A percentile compares a stretch with the other conserved stretches of the same genome.
Conservation (phyloP, 2,329 filamentous ascomycete species). For the Chaetomium olivaceum region DNA sequence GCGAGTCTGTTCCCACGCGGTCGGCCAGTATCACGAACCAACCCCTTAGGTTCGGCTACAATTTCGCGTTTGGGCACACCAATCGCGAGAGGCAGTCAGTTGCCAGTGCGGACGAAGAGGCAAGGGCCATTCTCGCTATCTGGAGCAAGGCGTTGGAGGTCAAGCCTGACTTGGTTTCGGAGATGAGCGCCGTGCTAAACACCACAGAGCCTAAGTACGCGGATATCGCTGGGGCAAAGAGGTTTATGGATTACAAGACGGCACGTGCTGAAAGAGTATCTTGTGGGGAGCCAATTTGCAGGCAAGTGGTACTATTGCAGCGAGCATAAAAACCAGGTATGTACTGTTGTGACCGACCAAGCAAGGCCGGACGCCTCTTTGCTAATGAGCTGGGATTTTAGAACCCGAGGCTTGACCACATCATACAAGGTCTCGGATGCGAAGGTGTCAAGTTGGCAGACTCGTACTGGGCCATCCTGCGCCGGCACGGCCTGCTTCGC, state of each 20-base stretch:
- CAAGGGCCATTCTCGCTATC: conserved; percentile 29
- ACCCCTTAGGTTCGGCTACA: conserved; percentile 33
- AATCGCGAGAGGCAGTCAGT: conserved; percentile 33
- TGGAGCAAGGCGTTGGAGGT: conserved; percentile 28
- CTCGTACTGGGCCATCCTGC: conserved; percentile 31
- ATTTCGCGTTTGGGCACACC: conserved; percentile 30
- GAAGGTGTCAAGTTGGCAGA: conserved; percentile 26
- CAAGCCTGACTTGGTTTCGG: conserved; percentile 18
- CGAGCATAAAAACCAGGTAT: conserved; percentile 29
- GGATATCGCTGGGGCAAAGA: conserved; percentile 28
- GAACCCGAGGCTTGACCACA: conserved; percentile 12
- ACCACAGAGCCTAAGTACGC: conserved; percentile 27
- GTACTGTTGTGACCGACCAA: neutral
- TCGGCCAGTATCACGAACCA: conserved; percentile 33
- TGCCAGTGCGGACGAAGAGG: conserved; percentile 24
- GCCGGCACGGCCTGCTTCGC: conserved; percentile 19
- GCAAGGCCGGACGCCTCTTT: neutral
- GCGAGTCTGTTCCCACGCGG: neutral
- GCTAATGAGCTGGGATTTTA: conserved; percentile 18
- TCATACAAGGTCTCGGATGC: conserved; percentile 28
- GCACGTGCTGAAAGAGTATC: conserved; percentile 20
- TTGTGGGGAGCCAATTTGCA: conserved; percentile 21
- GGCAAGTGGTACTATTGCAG: conserved; percentile 31
- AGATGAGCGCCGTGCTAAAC: conserved; percentile 20
- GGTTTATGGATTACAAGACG: conserved; percentile 14